Evolutionary conservation across 108 stramenopile genomes (phyloP).

Genomic region (Skeletonema grethae): DNA sequence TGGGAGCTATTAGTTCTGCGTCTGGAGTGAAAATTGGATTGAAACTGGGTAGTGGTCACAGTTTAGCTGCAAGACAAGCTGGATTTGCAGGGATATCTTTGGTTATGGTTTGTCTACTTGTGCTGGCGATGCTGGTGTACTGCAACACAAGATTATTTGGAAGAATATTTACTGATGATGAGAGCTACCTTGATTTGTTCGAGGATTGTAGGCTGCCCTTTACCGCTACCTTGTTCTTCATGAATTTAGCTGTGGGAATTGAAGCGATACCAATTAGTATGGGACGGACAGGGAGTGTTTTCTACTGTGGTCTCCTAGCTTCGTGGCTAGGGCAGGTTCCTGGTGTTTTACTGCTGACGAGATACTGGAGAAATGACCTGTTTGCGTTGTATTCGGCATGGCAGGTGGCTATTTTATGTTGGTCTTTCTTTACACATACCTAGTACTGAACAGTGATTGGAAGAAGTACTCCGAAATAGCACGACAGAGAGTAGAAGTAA

Average conservation of each 20-base stretch:
- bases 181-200: conserved; percentile 66
- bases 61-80: conserved; percentile 63
- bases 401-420: conserved; percentile 55
- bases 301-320: conserved; percentile 72
- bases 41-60: conserved; percentile 57
- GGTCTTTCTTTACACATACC: conserved; percentile 37
- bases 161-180: conserved; percentile 72
- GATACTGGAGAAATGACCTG: conserved; percentile 72
- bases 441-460: conserved; percentile 49
- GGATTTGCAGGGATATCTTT: conserved; percentile 59
- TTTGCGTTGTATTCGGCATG: conserved; percentile 78
- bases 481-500: conserved; percentile 32
- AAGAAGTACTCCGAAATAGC: conserved; percentile 49
- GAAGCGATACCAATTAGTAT: conserved; percentile 78
- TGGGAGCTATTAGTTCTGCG: conserved; percentile 53
- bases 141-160: conserved; percentile 61
- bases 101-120: conserved; percentile 30
- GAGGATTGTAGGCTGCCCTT: conserved; percentile 65
- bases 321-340: conserved; percentile 70
- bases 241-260: conserved; percentile 81
- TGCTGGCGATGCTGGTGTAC: conserved; percentile 52
- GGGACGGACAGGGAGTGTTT: conserved; percentile 73
- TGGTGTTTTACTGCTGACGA: conserved; percentile 64
- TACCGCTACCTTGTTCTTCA: conserved; percentile 62
- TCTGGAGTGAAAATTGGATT: conserved; percentile 54